Evolutionary conservation across 345 rosid genomes (phyloP).

Genomic region (Arabis alpina): DNA sequence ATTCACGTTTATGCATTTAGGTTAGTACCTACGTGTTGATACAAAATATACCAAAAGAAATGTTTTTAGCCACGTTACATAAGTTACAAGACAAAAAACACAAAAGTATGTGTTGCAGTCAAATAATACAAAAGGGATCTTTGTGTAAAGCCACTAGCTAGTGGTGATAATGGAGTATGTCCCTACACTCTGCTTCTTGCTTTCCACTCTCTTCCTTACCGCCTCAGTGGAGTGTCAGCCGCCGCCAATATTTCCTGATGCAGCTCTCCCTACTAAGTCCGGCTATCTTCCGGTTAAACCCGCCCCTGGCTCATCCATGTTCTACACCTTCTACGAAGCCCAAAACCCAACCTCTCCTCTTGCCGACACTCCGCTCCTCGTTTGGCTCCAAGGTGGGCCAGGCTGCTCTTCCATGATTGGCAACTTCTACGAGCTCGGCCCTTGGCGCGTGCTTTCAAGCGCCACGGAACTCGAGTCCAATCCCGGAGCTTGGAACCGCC

Average conservation of each 20-base stretch:
- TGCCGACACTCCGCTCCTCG: constrained; percentile 64
- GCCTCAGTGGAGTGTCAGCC: constrained; percentile 39
- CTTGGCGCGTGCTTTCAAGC: constrained; percentile 58
- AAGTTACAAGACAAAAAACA: constrained; percentile 19
- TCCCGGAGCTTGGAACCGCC: constrained; percentile 77
- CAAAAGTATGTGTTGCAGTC: background rate
- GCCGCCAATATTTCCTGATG: constrained; percentile 50
- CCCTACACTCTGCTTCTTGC: constrained; percentile 17
- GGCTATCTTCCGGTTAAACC: constrained; percentile 75
- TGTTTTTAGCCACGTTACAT: constrained; percentile 21
- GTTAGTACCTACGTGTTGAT: constrained; percentile 11
- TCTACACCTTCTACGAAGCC: constrained; percentile 81
- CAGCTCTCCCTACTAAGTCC: constrained; percentile 77
- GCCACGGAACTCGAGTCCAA: constrained; percentile 51
- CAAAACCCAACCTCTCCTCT: constrained; percentile 51
- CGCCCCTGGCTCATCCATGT: constrained; percentile 62
- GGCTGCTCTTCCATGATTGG: constrained; percentile 95
- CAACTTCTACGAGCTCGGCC: constrained; percentile 85
- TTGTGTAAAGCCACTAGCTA: constrained; percentile 22
- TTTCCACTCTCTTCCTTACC: constrained; percentile 36
- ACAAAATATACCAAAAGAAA: background rate
- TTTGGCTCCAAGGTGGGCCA: constrained; percentile 96
- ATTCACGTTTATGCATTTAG: background rate
- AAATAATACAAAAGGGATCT: constrained; percentile 29
- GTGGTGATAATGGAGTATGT: constrained; percentile 30